Conservation (phyloP, 768 basidiomycete genomes). For the Lactifluus hygrophoroides region DNA sequence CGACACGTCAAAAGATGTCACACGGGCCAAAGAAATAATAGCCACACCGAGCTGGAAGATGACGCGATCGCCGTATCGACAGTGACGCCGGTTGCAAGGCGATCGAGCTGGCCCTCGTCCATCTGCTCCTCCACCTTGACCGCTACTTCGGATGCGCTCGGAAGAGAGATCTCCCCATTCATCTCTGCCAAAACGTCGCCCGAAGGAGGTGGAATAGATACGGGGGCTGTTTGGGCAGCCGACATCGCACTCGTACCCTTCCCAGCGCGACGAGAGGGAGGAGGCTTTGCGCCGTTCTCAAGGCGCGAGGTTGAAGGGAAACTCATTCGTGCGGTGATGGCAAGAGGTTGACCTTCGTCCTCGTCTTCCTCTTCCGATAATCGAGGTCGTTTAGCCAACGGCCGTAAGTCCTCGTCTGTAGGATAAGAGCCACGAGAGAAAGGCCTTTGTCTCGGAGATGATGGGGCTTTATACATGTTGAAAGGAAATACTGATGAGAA, state of each 20-base stretch:
- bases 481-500: constrained; percentile 18
- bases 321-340: constrained; percentile 24
- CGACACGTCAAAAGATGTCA: background rate
- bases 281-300: constrained; percentile 24
- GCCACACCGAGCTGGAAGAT: constrained; percentile 39
- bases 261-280: constrained; percentile 36
- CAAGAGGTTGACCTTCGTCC: constrained; percentile 28
- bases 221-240: constrained; percentile 50
- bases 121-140: constrained; percentile 73
- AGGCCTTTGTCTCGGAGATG: constrained; percentile 26
- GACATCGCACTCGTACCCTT: constrained; percentile 52
- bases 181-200: constrained; percentile 33
- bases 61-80: constrained; percentile 50
- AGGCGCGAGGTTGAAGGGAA: constrained; percentile 11
- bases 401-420: constrained; percentile 52
- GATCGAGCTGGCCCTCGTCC: constrained; percentile 66
- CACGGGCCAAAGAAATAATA: background rate
- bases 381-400: constrained; percentile 31
- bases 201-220: constrained; percentile 34
- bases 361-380: constrained; percentile 20
- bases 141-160: constrained; percentile 39
- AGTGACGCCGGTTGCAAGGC: constrained; percentile 73
- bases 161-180: constrained; percentile 35
- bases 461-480: constrained; percentile 23
- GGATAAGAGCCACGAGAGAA: constrained; percentile 26